These are phyloP conservation scores for Crithidia bombi DNA, from an alignment of 208 protist species.

Conservation along the genomic window DNA sequence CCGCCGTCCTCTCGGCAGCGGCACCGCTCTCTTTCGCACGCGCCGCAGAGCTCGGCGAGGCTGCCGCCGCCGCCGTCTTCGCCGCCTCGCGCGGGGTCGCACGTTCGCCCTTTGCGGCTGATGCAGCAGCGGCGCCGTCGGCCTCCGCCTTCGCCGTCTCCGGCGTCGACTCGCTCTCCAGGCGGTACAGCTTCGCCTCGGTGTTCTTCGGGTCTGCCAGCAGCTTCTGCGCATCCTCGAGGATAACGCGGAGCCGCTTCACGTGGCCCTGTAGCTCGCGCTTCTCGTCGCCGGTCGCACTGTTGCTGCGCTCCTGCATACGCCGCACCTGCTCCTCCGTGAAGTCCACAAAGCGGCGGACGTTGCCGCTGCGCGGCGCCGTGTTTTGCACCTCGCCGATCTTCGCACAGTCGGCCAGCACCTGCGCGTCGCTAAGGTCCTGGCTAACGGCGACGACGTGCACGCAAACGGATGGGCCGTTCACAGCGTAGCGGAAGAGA, in stretches of 20 bases:
- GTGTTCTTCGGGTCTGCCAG: constrained; percentile 44
- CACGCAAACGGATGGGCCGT: constrained; percentile 44
- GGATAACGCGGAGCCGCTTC: constrained; percentile 38
- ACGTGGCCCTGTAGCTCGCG: constrained; percentile 33
- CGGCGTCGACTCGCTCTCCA: constrained; percentile 11
- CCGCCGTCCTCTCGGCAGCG: neutral
- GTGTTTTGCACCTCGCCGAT: constrained; percentile 52
- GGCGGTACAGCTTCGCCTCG: constrained; percentile 44
- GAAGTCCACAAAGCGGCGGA: constrained; percentile 67
- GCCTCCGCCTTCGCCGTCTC: neutral
- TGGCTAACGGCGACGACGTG: constrained; percentile 43
- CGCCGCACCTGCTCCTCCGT: constrained; percentile 32
- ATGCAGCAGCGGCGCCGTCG: neutral
- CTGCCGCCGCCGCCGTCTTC: neutral
- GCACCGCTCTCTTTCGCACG: neutral
- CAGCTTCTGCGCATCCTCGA: constrained; percentile 45
- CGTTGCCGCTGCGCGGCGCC: constrained; percentile 62
- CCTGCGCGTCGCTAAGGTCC: constrained; percentile 20
- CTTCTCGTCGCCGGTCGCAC: constrained; percentile 32
- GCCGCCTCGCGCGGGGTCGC: neutral
- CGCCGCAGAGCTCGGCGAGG: neutral
- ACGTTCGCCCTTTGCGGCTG: neutral
- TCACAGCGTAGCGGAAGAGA: constrained; percentile 55
- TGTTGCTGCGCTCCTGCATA: constrained; percentile 30
- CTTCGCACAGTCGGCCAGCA: constrained; percentile 36